Conservation (phyloP, 2,329 filamentous ascomycete species). For the Capronia coronata region DNA sequence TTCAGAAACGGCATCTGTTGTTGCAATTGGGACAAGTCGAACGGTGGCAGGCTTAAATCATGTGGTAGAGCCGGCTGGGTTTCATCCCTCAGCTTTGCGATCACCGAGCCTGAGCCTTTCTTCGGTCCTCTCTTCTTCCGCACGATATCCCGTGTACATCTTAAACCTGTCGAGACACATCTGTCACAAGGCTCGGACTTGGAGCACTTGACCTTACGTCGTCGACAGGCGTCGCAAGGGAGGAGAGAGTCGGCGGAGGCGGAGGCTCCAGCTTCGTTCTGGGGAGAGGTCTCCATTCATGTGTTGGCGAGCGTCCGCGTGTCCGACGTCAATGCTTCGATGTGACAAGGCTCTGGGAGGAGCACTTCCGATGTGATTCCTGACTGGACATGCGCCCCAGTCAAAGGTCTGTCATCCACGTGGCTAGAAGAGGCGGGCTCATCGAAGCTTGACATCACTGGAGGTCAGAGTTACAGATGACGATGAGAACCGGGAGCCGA, state of each 20-base stretch:
- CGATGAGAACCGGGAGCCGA: neutral
- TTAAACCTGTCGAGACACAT: conserved; percentile 23
- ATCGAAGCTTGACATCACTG: neutral
- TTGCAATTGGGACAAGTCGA: conserved; percentile 25
- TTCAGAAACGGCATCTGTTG: conserved; percentile 24
- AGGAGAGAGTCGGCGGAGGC: conserved; percentile 17
- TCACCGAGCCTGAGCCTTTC: conserved; percentile 29
- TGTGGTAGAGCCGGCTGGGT: conserved; percentile 13
- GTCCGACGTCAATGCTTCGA: too few relatives aligned
- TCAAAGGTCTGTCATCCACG: neutral
- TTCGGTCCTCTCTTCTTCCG: conserved; percentile 29
- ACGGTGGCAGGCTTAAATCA: conserved; percentile 24
- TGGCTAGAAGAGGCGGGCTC: neutral
- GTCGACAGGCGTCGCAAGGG: conserved; percentile 28
- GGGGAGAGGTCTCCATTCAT: conserved; percentile 15
- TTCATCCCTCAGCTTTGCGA: conserved; percentile 28
- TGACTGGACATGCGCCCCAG: neutral
- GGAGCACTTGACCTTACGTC: conserved; percentile 27
- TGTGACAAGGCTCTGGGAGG: too few relatives aligned
- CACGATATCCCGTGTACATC: conserved; percentile 27
- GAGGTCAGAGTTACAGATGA: neutral
- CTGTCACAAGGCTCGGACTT: conserved; percentile 26
- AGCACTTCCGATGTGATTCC: neutral
- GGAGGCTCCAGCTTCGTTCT: conserved; percentile 8
- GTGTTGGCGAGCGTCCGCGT: too few relatives aligned